These are phyloP conservation scores for Pythium myriotylum DNA, from an alignment of 352 stramenopile genomes.

Conservation along the genomic window DNA sequence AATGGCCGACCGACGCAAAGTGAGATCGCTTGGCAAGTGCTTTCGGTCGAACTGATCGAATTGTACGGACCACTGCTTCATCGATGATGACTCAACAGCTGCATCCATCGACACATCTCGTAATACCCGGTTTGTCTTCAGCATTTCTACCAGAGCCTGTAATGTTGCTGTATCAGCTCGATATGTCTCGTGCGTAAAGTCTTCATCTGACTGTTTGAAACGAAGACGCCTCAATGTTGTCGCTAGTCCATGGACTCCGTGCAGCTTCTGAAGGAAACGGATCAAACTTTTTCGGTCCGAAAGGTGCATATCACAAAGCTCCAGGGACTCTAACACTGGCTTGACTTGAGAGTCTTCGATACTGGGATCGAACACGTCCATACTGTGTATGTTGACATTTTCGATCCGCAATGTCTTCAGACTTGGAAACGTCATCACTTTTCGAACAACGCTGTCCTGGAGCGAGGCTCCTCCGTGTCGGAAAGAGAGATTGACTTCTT, in stretches of 20 bases:
- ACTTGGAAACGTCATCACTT: slow-evolving; percentile 3
- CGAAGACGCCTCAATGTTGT: slow-evolving; percentile 1
- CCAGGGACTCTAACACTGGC: slow-evolving; percentile 1
- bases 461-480: neutral
- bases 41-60: neutral
- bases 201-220: neutral
- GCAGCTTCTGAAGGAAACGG: slow-evolving; percentile 8
- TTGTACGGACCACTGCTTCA: neutral
- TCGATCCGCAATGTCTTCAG: neutral
- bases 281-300: slow-evolving; percentile 1
- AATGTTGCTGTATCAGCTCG: neutral
- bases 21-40: neutral
- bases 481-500: neutral
- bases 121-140: slow-evolving; percentile 9
- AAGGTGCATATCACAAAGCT: neutral
- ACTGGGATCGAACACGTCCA: slow-evolving; percentile 14
- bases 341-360: neutral
- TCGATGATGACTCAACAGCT: neutral
- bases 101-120: neutral
- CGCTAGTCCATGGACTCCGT: neutral
- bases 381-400: neutral
- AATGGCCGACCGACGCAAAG: neutral
- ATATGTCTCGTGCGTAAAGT: neutral
- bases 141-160: neutral
- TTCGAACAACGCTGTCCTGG: neutral